phyloP scores from a whole-genome alignment of 495 filamentous ascomycete genomes.

The Alectoria sarmentosa region DNA sequence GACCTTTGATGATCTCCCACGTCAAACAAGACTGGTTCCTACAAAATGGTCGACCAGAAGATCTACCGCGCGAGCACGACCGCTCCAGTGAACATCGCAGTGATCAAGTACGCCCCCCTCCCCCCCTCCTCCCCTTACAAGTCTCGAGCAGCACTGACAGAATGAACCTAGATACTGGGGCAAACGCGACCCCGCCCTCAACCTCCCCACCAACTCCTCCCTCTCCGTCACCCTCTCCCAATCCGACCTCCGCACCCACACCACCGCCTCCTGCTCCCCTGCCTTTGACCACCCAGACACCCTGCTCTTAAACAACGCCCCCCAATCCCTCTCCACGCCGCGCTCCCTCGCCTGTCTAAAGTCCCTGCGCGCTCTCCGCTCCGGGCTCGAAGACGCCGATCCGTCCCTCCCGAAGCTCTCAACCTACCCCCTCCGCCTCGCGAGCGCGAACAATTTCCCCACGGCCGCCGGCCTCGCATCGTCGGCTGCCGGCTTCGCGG shows the following conservation, averaged over 20 bases:
- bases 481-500: constrained; percentile 91
- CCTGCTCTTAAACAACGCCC: constrained; percentile 74
- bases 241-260: constrained; percentile 86
- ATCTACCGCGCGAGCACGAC: constrained; percentile 90
- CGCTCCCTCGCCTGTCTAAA: constrained; percentile 88
- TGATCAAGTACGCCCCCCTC: constrained; percentile 70
- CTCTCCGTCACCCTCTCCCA: constrained; percentile 94
- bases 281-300: constrained; percentile 62
- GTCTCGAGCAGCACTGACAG: constrained; percentile 11
- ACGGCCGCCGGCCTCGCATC: constrained; percentile 94
- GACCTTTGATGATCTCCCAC: neutral
- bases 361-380: constrained; percentile 69
- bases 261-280: constrained; percentile 85
- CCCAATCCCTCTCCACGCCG: constrained; percentile 76
- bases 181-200: constrained; percentile 85
- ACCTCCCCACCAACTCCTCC: constrained; percentile 96
- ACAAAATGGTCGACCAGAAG: constrained; percentile 31
- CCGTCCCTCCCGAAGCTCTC: constrained; percentile 71
- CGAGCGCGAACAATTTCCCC: constrained; percentile 96
- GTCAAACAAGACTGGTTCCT: neutral
- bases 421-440: constrained; percentile 65
- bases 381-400: constrained; percentile 62
- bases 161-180: constrained; percentile 76
- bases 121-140: constrained; percentile 21
- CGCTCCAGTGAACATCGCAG: constrained; percentile 97